Evolutionary conservation across 495 filamentous ascomycete genomes (phyloP), one percentile per base, ranked within the genome.

Genomic region (Penicillium samsonianum): DNA sequence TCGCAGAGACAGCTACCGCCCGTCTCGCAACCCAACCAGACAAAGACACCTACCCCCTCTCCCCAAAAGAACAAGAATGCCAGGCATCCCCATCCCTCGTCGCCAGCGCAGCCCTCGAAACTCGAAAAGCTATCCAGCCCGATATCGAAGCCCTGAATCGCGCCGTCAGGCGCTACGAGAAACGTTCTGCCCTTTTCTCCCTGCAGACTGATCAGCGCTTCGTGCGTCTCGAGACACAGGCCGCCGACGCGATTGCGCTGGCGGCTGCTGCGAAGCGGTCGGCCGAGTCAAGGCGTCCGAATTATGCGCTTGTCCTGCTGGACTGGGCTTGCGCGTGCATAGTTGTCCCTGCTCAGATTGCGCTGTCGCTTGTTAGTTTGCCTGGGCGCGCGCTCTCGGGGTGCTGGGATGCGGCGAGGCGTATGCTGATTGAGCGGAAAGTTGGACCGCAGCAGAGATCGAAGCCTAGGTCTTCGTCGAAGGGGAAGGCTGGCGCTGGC

Each of bases 91-190:
- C 68, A 57, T 65, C 77, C 23, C 19, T 73, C 2, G 67, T 76
- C 8, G 62, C 77, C 2, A 78, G 81, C 16, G 71, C 92, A 11
- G 77, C 80, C 1, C 73, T 77, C 2, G 86, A 89, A 57, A 79
- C 90, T 8, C 83, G 84, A 35, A 84, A 82, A 50, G 71, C 71
- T 14, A 69, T 94, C 19, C 88, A 91, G 40, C 86, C 91, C 1
- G 90, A 97, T 42, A 79, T 97, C 28, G 94, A 98, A 60, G 90
- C 91, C 4, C 73, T 98, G 35, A 93, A 90, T 57, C 87, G 94
- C 19, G 94, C 94, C 0, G 87, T 98, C 28, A 82, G 94, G 14
- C 85, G 91, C n/a, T 96, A 96, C 61, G 94, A 98, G 75, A 97
- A 96, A 69, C 87, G 91, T 55, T 84, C 87, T 11, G 85, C 87